phyloP scores from a whole-genome alignment of 495 filamentous ascomycete genomes.

The Neurospora sp. region DNA sequence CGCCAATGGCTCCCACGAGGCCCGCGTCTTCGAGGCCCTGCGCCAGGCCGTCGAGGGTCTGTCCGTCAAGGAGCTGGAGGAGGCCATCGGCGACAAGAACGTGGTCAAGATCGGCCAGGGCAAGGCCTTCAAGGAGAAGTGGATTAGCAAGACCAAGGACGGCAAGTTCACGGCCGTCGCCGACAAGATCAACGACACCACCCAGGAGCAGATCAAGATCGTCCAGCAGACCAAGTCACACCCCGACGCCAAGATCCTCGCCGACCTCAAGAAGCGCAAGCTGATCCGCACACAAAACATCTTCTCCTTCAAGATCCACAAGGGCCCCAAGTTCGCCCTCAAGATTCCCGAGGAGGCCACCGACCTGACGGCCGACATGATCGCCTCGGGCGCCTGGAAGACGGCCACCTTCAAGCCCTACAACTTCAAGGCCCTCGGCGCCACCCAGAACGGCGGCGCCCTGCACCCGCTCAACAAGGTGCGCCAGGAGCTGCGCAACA shows the following conservation, averaged over 20 bases:
- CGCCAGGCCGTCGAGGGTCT: constrained; percentile 66
- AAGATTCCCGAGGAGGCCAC: constrained; percentile 90
- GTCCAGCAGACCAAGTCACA: constrained; percentile 60
- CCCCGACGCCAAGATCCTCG: constrained; percentile 58
- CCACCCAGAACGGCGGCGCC: constrained; percentile 67
- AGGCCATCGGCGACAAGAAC: constrained; percentile 67
- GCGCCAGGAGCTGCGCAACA: constrained; percentile 67
- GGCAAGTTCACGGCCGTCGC: constrained; percentile 31
- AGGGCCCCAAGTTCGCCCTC: constrained; percentile 76
- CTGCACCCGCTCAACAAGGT: constrained; percentile 94
- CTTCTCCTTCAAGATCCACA: constrained; percentile 71
- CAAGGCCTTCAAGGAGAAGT: constrained; percentile 91
- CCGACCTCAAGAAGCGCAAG: constrained; percentile 83
- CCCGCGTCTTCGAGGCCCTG: constrained; percentile 83
- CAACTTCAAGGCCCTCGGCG: constrained; percentile 90
- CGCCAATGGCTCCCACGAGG: constrained; percentile 84
- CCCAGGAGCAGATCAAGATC: constrained; percentile 57
- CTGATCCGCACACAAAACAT: constrained; percentile 71
- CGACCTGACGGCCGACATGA: constrained; percentile 89
- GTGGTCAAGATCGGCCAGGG: constrained; percentile 84
- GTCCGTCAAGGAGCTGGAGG: constrained; percentile 66
- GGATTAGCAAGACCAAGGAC: constrained; percentile 85
- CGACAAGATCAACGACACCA: constrained; percentile 67
- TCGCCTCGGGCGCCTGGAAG: constrained; percentile 71
- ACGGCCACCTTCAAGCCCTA: constrained; percentile 87